Base-by-base conservation (phyloP, 1,284 basidiomycete species). In the Tranzscheliella williamsii region DNA sequence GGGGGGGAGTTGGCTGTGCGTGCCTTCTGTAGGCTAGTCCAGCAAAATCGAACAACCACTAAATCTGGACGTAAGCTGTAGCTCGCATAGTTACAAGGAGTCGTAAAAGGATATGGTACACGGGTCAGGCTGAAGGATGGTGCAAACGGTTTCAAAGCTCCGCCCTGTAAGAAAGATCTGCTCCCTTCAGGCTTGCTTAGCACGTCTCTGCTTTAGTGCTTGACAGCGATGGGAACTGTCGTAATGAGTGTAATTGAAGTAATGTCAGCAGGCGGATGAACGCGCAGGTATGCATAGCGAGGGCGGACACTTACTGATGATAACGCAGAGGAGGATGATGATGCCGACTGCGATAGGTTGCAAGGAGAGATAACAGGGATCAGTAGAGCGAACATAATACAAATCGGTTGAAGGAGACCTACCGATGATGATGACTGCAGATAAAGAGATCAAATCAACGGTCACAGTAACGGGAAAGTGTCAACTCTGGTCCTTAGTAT, bases 321-420 rank as follows among this genome's bases (percentile, higher is more conserved):
- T 77, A 34, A 77, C 60, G 50, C 68, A 70, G 32, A 77, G 67
- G 18, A 77, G 49, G 42, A 72, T 71, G 48, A 77, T 47, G 51
- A 77, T 75, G 32, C 72, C 75, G 26, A 76, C 57, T 54, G 50
- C 40, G 17, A 34, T 8, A 15, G 22, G 26, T 5, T 15, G 4
- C 12, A 23, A 22, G 20, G 18, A 16, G 13, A 20, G 15, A 32
- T 12, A 30, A 18, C 22, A 22, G 18, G 5, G 22, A 26, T 12
- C 22, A 29, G 26, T 29, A 29, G n/a, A n/a, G n/a, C n/a, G n/a
- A n/a, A n/a, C n/a, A n/a, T n/a, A n/a, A n/a, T n/a, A n/a, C n/a
- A n/a, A n/a, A n/a, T n/a, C n/a, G n/a, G n/a, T n/a, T n/a, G n/a
- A 15, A 18, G 8, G 32, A 18, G 9, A 37, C 42, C 5, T 20